phyloP scores from a whole-genome alignment of 192 early-diverging fungal genomes.

The Neocallimastix lanati region DNA sequence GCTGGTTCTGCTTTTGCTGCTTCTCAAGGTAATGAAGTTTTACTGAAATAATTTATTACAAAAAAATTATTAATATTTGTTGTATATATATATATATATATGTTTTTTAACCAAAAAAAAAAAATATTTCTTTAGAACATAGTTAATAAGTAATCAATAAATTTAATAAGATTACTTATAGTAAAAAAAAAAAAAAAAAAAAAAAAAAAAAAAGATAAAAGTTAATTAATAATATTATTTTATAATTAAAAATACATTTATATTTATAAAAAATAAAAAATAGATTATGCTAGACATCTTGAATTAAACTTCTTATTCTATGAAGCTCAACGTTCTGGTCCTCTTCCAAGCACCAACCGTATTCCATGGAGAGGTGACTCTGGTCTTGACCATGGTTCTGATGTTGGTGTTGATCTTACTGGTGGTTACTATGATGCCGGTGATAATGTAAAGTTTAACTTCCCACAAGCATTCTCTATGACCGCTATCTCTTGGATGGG shows the following conservation, averaged over 20 bases:
- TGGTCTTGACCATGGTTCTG: constrained; percentile 15
- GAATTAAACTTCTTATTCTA: not conserved
- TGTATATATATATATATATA: too few relatives aligned
- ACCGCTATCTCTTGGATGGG: constrained; percentile 27
- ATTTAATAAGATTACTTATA: too few relatives aligned
- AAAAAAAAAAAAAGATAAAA: too few relatives aligned
- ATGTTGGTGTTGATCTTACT: constrained; percentile 16
- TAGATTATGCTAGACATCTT: not conserved
- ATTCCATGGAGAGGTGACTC: constrained; percentile 17
- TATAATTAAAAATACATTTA: too few relatives aligned
- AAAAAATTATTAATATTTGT: too few relatives aligned
- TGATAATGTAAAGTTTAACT: constrained; percentile 41
- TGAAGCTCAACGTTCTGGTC: not conserved
- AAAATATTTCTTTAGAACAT: too few relatives aligned
- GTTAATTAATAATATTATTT: too few relatives aligned
- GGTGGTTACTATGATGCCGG: constrained; percentile 30
- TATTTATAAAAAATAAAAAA: not conserved
- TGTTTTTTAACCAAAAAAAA: too few relatives aligned
- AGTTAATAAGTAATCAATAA: too few relatives aligned
- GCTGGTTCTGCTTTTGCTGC: not conserved
- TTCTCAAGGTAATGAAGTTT: not conserved
- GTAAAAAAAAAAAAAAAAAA: too few relatives aligned
- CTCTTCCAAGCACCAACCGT: not conserved
- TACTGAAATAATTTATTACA: too few relatives aligned
- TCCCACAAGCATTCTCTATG: constrained; percentile 27